These are phyloP conservation scores for Phytophthora ohioensis DNA, from an alignment of 352 stramenopile species.

Conservation along the genomic window DNA sequence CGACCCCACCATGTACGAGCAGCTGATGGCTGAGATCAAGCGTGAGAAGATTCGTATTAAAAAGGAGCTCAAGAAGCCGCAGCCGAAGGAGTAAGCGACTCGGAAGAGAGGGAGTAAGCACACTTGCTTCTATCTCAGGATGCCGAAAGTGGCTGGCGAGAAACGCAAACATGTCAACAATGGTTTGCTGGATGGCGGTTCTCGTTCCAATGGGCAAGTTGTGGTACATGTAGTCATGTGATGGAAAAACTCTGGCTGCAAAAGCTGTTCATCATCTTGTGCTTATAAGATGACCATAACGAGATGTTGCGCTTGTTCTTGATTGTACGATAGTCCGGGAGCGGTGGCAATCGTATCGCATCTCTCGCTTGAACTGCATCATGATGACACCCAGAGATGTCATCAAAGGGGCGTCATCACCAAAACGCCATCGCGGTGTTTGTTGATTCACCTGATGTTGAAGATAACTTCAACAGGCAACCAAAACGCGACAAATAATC, in stretches of 20 bases:
- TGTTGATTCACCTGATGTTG: too few species aligned
- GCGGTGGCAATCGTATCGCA: background rate
- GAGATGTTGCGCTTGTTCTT: background rate
- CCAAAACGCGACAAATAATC: too few species aligned
- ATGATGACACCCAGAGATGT: background rate
- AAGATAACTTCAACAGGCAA: too few species aligned
- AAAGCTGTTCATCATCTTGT: background rate
- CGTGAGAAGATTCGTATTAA: constrained; percentile 75
- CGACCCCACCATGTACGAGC: constrained; percentile 65
- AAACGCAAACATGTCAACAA: constrained; percentile 1
- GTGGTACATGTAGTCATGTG: background rate
- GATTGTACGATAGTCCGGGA: background rate
- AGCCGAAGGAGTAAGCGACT: constrained; percentile 24
- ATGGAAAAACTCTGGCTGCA: too few species aligned
- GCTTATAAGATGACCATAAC: background rate
- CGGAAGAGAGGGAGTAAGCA: background rate
- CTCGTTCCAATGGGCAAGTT: background rate
- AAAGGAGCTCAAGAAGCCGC: constrained; percentile 56
- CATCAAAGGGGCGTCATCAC: too few species aligned
- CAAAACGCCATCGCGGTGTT: too few species aligned
- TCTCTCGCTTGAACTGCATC: background rate
- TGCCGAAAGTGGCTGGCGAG: background rate
- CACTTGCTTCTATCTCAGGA: background rate
- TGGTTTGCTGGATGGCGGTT: background rate
- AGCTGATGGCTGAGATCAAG: constrained; percentile 75